Evolutionary conservation across 2,329 filamentous ascomycete species (phyloP), one percentile per base, ranked within the genome.

Genomic region (Cladosporium halotolerans): DNA sequence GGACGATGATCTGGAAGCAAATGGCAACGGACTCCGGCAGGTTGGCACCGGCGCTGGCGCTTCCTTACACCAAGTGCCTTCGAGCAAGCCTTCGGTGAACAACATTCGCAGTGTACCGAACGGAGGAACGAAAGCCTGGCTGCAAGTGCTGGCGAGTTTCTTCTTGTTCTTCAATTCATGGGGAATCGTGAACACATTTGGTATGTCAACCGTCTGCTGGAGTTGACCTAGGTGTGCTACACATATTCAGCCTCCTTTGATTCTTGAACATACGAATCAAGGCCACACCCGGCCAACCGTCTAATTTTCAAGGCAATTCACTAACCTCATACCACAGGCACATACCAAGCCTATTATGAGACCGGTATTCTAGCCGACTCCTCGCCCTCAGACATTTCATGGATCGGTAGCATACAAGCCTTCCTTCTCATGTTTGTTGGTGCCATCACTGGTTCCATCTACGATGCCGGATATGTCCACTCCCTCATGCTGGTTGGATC

Each of bases 131-230:
- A 64, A 56, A 57, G 75, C 75, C 4, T 78, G 75, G 75, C 58
- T 77, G 31, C 74, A 77, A 55, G 75, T 78, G 4, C 47, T 75
- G 1, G 73, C 72, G 2, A 63, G 65, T n/a, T 77, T 77, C 62
- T 73, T 76, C 49, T 56, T 77, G 7, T 71, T 77, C 57, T 75
- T 75, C 55, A 76, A 76, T 58, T 69, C 70, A 28, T 77, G 74
- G 72, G 71, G 65, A 16, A 58, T 75, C 18, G 66, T 75, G n/a
- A 76, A 76, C 55, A 73, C 73, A 0, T 77, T 75, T 49, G 75
- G 75, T 11, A 71, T 69, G 9, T 38, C 23, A 28, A 28, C 7
- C 7, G 23, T 28, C 7, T 28, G 23, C 23, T 28, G 7, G 23
- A 28, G 23, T 28, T 28, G 23, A 28, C 23, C 23, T 28, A 28